Evolutionary conservation across 2,329 filamentous ascomycete genomes (phyloP).

Genomic region (Karstenula rhodostoma): DNA sequence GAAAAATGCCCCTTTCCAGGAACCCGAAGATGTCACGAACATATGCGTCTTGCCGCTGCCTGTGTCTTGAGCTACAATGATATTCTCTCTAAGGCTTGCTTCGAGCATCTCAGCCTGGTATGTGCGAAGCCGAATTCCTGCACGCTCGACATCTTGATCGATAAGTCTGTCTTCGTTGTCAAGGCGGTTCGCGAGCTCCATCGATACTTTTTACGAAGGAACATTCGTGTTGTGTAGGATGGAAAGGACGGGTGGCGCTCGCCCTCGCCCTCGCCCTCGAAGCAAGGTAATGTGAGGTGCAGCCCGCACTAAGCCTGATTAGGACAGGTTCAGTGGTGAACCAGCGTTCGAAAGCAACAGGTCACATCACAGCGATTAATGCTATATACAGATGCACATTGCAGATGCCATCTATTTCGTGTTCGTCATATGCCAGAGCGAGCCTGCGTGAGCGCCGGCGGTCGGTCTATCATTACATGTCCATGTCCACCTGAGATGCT

Average conservation of each 20-base stretch:
- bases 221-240: background rate
- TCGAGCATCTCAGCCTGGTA: constrained; percentile 61
- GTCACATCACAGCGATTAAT: background rate
- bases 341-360: background rate
- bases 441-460: constrained; percentile 22
- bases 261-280: background rate
- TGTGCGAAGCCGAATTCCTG: constrained; percentile 47
- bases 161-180: constrained; percentile 15
- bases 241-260: background rate
- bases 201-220: background rate
- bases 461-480: constrained; percentile 25
- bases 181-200: constrained; percentile 6
- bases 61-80: constrained; percentile 60
- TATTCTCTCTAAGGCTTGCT: constrained; percentile 53
- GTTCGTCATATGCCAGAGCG: constrained; percentile 20
- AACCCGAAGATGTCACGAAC: constrained; percentile 27
- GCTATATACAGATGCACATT: background rate
- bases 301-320: constrained; percentile 11
- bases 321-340: background rate
- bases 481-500: constrained; percentile 21
- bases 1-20: too few species aligned
- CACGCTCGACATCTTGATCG: constrained; percentile 15
- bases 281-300: background rate
- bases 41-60: constrained; percentile 60
- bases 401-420: constrained; percentile 24